These are phyloP conservation scores for Podospora tetraspora DNA, from an alignment of 495 filamentous ascomycete genomes.

Conservation along the genomic window DNA sequence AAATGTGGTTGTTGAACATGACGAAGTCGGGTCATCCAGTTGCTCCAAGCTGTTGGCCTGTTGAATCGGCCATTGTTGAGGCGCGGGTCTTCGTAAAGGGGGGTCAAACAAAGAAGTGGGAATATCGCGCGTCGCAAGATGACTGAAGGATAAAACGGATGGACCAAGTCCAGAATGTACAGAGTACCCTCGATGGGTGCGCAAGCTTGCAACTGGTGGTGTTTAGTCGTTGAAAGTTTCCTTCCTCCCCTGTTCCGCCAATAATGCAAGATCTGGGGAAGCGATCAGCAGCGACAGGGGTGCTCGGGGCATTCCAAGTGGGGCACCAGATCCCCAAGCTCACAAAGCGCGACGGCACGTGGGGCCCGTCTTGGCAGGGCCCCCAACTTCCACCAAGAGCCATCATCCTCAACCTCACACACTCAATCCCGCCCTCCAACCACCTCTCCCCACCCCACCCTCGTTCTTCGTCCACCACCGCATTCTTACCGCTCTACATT, in stretches of 20 bases:
- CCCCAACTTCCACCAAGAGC: background rate
- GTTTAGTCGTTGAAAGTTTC: background rate
- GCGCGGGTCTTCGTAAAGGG: too few relatives aligned
- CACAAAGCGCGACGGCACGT: slow-evolving; percentile 3
- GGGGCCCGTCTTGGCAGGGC: slow-evolving; percentile 5
- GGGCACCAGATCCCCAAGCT: slow-evolving; percentile 1
- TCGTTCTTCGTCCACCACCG: background rate
- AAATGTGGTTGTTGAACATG: too few relatives aligned
- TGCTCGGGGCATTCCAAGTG: background rate
- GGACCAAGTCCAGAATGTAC: background rate
- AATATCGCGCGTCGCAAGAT: background rate
- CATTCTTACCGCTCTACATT: background rate
- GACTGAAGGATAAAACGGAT: background rate
- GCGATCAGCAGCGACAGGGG: slow-evolving; percentile 3
- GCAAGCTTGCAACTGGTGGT: too few relatives aligned
- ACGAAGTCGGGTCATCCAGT: background rate
- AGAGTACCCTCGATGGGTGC: background rate
- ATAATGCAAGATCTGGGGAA: slow-evolving; percentile 8
- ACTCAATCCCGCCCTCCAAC: background rate
- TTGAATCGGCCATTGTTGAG: background rate
- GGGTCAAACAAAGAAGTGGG: background rate
- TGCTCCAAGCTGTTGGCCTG: background rate
- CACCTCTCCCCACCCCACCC: background rate
- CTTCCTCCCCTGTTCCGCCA: background rate
- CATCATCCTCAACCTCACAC: background rate